Percentiles rank a stretch among this genome's conserved stretches.
Conservation (phyloP, 2,329 filamentous ascomycete genomes). For the Phialophora chinensis region DNA sequence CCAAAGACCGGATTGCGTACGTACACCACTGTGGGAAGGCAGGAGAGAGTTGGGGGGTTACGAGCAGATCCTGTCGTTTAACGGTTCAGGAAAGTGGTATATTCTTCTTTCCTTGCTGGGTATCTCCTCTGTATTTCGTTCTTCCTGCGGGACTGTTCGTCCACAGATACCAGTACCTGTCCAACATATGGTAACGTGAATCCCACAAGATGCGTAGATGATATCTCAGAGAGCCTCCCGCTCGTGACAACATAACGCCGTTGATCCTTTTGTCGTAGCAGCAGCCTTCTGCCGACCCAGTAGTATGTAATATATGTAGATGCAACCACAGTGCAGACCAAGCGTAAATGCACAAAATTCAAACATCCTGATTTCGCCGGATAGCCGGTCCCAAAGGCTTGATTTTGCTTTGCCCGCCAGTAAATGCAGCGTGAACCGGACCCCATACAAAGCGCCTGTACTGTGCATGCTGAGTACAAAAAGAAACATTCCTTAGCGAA, state of each 20-base stretch:
- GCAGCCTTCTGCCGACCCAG: not conserved
- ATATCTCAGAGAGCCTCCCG: slow-evolving; percentile 4
- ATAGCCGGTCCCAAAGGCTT: not conserved
- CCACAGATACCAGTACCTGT: not conserved
- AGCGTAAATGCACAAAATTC: slow-evolving; percentile 5
- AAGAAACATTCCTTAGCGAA: slow-evolving; percentile 18
- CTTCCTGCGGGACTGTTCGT: not conserved
- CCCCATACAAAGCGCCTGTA: slow-evolving; percentile 17
- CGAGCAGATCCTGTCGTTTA: not conserved
- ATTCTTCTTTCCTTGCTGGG: not conserved
- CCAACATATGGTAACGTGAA: not conserved
- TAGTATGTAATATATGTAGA: slow-evolving; percentile 12
- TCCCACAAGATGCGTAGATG: not conserved
- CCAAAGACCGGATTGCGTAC: not conserved
- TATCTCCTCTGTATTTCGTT: slow-evolving; percentile 1
- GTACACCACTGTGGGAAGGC: not conserved
- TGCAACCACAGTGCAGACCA: not conserved
- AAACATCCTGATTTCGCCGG: not conserved
- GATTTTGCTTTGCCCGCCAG: slow-evolving; percentile 1
- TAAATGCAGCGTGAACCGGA: slow-evolving; percentile 16
- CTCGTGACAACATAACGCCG: slow-evolving; percentile 7
- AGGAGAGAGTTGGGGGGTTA: not conserved
- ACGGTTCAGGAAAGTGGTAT: not conserved
- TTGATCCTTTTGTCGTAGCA: slow-evolving; percentile 4
- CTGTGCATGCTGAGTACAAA: slow-evolving; percentile 21